These are phyloP conservation scores for Clavispora asparagi DNA, from an alignment of 805 yeast species.

Conservation along the genomic window DNA sequence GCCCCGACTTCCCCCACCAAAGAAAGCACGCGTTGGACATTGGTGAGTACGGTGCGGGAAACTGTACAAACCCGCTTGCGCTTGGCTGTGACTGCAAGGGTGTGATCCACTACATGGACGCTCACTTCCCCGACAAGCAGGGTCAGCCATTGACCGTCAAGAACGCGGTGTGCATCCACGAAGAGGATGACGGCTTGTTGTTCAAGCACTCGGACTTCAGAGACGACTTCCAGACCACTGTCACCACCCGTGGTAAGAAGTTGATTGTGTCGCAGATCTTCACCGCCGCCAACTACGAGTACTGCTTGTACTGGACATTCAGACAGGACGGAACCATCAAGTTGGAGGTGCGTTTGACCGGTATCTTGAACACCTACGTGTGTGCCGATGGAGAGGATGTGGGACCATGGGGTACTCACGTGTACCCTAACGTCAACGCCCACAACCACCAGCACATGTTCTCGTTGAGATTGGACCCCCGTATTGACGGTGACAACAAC, in stretches of 20 bases:
- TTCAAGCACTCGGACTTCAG: slow-evolving; percentile 83
- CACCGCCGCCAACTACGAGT: slow-evolving; percentile 84
- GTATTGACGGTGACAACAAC: slow-evolving; percentile 76
- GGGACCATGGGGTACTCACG: slow-evolving; percentile 77
- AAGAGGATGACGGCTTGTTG: slow-evolving; percentile 77
- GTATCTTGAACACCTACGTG: slow-evolving; percentile 71
- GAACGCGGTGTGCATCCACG: slow-evolving; percentile 80
- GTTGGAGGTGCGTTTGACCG: slow-evolving; percentile 74
- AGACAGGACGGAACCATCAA: slow-evolving; percentile 82
- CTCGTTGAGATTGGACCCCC: slow-evolving; percentile 72
- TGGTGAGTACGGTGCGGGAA: slow-evolving; percentile 87
- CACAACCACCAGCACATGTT: slow-evolving; percentile 86
- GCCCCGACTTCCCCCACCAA: slow-evolving; percentile 75
- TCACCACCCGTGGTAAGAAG: slow-evolving; percentile 71
- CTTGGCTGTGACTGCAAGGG: slow-evolving; percentile 86
- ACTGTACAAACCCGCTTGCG: slow-evolving; percentile 73
- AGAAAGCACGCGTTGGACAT: slow-evolving; percentile 83
- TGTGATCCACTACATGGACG: slow-evolving; percentile 77
- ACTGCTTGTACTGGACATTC: slow-evolving; percentile 78
- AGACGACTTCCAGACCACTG: slow-evolving; percentile 69
- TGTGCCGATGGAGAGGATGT: slow-evolving; percentile 59
- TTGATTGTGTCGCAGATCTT: slow-evolving; percentile 74
- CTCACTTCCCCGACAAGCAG: slow-evolving; percentile 60
- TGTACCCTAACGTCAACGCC: slow-evolving; percentile 76
- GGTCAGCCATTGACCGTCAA: slow-evolving; percentile 70